phyloP scores from a whole-genome alignment of 2,329 filamentous ascomycete genomes.

The Drechmeria coniospora region DNA sequence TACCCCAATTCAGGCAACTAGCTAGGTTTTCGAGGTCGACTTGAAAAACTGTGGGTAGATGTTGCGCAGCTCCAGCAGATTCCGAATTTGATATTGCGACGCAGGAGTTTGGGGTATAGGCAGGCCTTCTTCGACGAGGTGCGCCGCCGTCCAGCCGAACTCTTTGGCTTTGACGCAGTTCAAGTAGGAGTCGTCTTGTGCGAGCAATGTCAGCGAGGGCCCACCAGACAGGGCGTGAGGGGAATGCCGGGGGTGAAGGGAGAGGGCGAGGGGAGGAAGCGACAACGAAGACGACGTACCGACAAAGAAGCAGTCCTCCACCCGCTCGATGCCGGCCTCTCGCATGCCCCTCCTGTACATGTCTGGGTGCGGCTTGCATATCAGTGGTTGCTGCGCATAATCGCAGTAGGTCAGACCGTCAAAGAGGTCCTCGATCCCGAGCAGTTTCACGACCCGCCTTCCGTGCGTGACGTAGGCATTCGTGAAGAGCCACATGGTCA shows the following conservation, averaged over 20 bases:
- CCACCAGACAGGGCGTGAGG: no score
- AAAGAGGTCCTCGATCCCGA: slow-evolving; percentile 77
- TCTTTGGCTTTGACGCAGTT: slow-evolving; percentile 67
- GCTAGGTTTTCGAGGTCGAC: slow-evolving; percentile 19
- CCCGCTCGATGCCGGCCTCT: slow-evolving; percentile 56
- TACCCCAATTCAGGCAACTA: no score
- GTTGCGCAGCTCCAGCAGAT: slow-evolving; percentile 57
- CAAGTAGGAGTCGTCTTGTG: slow-evolving; percentile 64
- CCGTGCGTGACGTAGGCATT: slow-evolving; percentile 91
- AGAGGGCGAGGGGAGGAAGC: no score
- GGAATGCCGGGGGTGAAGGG: no score
- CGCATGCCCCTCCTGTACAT: slow-evolving; percentile 85
- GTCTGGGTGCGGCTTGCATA: slow-evolving; percentile 73
- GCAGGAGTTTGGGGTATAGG: slow-evolving; percentile 46
- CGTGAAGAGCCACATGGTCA: slow-evolving; percentile 86
- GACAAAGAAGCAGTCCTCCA: slow-evolving; percentile 77
- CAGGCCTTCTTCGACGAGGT: slow-evolving; percentile 68
- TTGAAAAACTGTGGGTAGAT: slow-evolving; percentile 83
- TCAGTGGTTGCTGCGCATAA: slow-evolving; percentile 55
- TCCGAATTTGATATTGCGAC: slow-evolving; percentile 59
- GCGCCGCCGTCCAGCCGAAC: slow-evolving; percentile 74
- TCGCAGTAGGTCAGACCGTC: slow-evolving; percentile 94
- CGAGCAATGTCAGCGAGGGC: no score
- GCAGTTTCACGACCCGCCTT: slow-evolving; percentile 61
- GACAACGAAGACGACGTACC: slow-evolving; percentile 53